These are phyloP conservation scores for Nicotiana tabacum DNA, from an alignment of 257 asterid genomes.

Conservation along the genomic window DNA sequence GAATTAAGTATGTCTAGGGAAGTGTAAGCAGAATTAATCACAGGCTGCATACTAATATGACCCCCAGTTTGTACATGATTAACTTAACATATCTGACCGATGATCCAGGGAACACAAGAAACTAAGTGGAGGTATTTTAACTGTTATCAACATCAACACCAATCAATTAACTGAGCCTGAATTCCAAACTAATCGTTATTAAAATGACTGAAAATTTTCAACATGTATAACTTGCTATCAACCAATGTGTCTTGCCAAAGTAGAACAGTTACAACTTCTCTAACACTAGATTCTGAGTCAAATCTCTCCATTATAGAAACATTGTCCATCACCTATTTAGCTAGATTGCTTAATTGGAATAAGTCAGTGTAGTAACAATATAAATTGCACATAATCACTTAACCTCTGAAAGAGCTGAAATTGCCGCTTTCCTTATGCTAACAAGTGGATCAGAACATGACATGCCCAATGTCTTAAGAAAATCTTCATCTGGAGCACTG, in stretches of 20 bases:
- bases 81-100: background rate
- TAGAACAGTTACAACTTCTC: background rate
- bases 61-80: background rate
- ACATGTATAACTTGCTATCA: slow-evolving; percentile 1
- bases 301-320: background rate
- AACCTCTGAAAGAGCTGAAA: slow-evolving; percentile 90
- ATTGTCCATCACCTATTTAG: background rate
- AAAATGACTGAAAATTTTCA: too few species aligned
- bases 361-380: background rate
- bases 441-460: slow-evolving; percentile 96
- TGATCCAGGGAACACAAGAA: background rate
- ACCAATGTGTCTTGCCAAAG: background rate
- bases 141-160: background rate
- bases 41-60: background rate
- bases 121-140: background rate
- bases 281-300: background rate
- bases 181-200: background rate
- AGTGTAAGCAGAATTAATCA: background rate
- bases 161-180: background rate
- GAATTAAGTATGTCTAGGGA: background rate
- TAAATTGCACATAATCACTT: slow-evolving; percentile 14
- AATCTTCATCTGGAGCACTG: slow-evolving; percentile 61
- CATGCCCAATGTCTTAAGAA: slow-evolving; percentile 75
- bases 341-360: background rate
- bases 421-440: slow-evolving; percentile 89